Percentiles rank a stretch among this genome's conserved stretches.
phyloP scores from a whole-genome alignment of 306 rosid species.

The Citrullus mucosospermus region DNA sequence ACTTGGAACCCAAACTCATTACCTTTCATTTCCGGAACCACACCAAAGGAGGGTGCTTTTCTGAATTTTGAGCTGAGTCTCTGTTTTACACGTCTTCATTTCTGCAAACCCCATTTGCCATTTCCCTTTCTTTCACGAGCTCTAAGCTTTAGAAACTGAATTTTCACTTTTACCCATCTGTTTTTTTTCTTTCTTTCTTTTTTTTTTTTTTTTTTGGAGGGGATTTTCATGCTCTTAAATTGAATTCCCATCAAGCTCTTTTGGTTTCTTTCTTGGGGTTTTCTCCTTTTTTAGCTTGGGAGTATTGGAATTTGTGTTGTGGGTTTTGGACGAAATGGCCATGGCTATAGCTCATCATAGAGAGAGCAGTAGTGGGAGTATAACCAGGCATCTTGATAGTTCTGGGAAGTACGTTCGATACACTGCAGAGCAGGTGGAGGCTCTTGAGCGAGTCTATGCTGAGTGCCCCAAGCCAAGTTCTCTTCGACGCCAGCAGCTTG shows the following conservation, averaged over 20 bases:
- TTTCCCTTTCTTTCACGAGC: not conserved
- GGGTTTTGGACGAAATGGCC: constrained; percentile 42
- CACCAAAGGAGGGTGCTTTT: not conserved
- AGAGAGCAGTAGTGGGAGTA: constrained; percentile 80
- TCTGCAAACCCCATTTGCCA: not conserved
- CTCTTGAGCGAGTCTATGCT: constrained; percentile 77
- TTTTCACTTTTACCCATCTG: not conserved
- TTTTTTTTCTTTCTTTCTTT: not conserved
- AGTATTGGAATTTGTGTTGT: not conserved
- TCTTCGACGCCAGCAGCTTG: constrained; percentile 74
- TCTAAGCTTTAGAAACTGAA: not conserved
- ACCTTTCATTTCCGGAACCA: not conserved
- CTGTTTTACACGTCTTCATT: not conserved
- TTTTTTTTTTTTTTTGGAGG: not conserved
- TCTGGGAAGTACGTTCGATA: constrained; percentile 85
- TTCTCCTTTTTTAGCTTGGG: not conserved
- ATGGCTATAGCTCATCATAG: constrained; percentile 80
- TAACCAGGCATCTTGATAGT: constrained; percentile 61
- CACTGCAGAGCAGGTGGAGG: constrained; percentile 91
- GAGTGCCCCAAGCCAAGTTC: constrained; percentile 99
- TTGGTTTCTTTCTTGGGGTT: not conserved
- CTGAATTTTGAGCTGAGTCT: not conserved
- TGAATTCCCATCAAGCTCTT: not conserved
- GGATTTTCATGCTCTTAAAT: not conserved
- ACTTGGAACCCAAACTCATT: not conserved